These are phyloP conservation scores for Pythium scleroteichum DNA, from an alignment of 352 stramenopile species.

Conservation along the genomic window DNA sequence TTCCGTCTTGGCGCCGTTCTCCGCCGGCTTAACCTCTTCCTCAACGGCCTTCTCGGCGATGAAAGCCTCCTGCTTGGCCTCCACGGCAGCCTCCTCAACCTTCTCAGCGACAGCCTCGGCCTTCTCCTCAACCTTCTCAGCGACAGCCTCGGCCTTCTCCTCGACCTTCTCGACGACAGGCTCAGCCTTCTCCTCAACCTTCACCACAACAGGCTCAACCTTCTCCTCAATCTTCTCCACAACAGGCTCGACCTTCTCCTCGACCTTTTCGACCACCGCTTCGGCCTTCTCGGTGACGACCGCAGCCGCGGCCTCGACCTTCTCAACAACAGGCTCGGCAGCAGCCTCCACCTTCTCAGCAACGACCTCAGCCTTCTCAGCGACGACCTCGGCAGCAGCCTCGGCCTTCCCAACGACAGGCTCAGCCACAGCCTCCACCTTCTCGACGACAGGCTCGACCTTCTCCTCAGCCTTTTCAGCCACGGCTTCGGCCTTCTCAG, in stretches of 20 bases:
- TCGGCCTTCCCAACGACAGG: constrained; percentile 10
- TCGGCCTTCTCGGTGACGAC: neutral
- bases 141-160: constrained; percentile 12
- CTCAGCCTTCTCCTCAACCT: constrained; percentile 1
- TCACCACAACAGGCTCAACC: constrained; percentile 6
- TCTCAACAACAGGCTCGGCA: neutral
- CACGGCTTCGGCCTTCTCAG: constrained; percentile 41
- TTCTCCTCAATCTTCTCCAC: constrained; percentile 13
- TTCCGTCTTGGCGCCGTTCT: constrained; percentile 35
- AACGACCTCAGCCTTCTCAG: neutral
- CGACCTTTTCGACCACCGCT: constrained; percentile 2
- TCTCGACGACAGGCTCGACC: constrained; percentile 17
- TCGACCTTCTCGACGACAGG: constrained; percentile 26
- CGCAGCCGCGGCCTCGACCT: neutral
- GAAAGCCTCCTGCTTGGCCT: constrained; percentile 1
- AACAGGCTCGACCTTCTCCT: constrained; percentile 6
- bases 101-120: constrained; percentile 37
- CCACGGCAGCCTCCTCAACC: constrained; percentile 20
- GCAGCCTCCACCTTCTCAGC: constrained; percentile 1
- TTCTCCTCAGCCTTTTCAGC: constrained; percentile 35
- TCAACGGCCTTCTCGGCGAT: constrained; percentile 16
- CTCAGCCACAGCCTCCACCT: neutral
- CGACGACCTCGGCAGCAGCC: neutral
- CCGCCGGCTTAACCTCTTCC: constrained; percentile 26
- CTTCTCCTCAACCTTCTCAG: constrained; percentile 46